These are phyloP conservation scores for Rhazya stricta DNA, from an alignment of 257 asterid species.

Conservation along the genomic window DNA sequence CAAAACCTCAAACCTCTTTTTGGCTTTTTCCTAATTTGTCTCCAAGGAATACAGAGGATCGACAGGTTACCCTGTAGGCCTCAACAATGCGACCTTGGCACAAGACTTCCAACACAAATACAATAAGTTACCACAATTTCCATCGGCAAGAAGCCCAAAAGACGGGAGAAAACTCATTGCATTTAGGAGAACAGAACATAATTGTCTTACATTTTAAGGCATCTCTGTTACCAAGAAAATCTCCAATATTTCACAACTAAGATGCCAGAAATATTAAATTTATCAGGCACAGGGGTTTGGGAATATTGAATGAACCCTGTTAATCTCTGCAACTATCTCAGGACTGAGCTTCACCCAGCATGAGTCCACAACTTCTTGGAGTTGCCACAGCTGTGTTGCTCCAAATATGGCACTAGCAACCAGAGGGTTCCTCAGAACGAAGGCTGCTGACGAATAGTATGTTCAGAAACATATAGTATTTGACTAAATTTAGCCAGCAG, in stretches of 20 bases:
- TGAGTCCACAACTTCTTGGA: slow-evolving; percentile 57
- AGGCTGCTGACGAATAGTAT: slow-evolving; percentile 42
- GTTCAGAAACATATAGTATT: background rate
- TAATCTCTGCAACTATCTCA: slow-evolving; percentile 49
- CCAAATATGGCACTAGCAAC: slow-evolving; percentile 78
- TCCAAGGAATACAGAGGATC: too few relatives aligned
- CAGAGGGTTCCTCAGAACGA: slow-evolving; percentile 69
- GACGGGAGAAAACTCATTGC: background rate
- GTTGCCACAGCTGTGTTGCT: slow-evolving; percentile 80
- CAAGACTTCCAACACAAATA: too few relatives aligned
- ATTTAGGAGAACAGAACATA: too few relatives aligned
- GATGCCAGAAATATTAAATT: background rate
- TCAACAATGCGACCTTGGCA: too few relatives aligned
- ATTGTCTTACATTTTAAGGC: too few relatives aligned
- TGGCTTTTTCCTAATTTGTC: too few relatives aligned
- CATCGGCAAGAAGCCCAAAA: background rate
- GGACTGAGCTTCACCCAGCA: slow-evolving; percentile 55
- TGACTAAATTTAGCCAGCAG: background rate
- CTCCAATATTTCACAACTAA: background rate
- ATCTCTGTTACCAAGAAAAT: background rate
- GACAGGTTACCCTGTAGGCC: too few relatives aligned
- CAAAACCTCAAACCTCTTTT: too few relatives aligned
- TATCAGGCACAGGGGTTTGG: slow-evolving; percentile 72
- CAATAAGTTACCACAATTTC: background rate
- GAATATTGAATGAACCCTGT: slow-evolving; percentile 50